phyloP scores from a whole-genome alignment of 768 basidiomycete species.

The Asterophora lycoperdoides region DNA sequence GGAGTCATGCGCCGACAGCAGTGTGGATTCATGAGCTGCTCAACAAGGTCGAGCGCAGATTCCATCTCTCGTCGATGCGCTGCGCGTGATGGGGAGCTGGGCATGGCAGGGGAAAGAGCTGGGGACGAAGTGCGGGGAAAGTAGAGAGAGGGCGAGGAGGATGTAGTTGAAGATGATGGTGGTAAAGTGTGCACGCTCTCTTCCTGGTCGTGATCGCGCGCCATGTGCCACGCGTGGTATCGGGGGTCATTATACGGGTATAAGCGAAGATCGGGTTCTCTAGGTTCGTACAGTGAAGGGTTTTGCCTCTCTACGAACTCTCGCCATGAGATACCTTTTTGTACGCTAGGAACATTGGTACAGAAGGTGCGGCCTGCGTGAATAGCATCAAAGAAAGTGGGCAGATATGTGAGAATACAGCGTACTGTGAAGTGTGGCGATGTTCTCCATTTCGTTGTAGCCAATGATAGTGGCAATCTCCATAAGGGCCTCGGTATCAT shows the following conservation, averaged over 20 bases:
- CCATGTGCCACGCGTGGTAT: slow-evolving; percentile 21
- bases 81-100: slow-evolving; percentile 21
- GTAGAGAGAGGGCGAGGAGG: slow-evolving; percentile 19
- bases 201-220: slow-evolving; percentile 15
- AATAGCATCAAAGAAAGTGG: too few relatives aligned
- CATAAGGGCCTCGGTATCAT: slow-evolving; percentile 94
- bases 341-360: slow-evolving; percentile 83
- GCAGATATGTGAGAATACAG: background rate
- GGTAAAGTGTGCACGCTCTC: slow-evolving; percentile 21
- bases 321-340: slow-evolving; percentile 64
- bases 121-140: slow-evolving; percentile 15
- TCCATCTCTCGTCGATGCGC: slow-evolving; percentile 55
- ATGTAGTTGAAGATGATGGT: slow-evolving; percentile 32
- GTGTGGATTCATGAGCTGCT: slow-evolving; percentile 70
- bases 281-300: slow-evolving; percentile 56
- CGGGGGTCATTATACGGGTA: slow-evolving; percentile 47
- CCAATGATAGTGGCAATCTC: slow-evolving; percentile 91
- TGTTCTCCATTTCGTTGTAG: slow-evolving; percentile 73
- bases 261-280: slow-evolving; percentile 44
- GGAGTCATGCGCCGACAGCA: slow-evolving; percentile 77
- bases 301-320: slow-evolving; percentile 77
- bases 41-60: slow-evolving; percentile 70
- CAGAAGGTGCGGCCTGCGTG: slow-evolving; percentile 82
- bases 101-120: slow-evolving; percentile 8
- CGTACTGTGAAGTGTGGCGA: slow-evolving; percentile 86